Conservation (phyloP, 2,329 filamentous ascomycete species). For the Trichoderma polysporum region DNA sequence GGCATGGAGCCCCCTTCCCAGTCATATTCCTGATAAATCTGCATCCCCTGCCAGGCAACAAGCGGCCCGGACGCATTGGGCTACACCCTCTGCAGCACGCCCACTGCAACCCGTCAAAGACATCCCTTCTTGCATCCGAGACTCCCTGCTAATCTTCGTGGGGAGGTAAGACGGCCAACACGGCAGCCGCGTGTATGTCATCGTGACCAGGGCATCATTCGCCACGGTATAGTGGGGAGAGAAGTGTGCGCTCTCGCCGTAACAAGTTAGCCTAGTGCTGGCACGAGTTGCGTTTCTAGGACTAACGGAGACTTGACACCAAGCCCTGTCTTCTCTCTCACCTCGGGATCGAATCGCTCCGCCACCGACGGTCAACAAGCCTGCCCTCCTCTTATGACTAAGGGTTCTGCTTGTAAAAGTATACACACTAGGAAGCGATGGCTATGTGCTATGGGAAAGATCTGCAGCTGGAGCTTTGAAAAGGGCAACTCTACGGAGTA, state of each 20-base stretch:
- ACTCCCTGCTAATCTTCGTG: constrained; percentile 14
- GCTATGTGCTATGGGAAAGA: neutral
- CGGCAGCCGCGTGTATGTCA: constrained; percentile 22
- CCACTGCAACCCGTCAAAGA: constrained; percentile 9
- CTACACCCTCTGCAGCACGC: neutral
- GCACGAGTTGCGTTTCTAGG: neutral
- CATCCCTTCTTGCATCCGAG: constrained; percentile 15
- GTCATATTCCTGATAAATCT: neutral
- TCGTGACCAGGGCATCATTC: constrained; percentile 13
- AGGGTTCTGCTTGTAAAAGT: neutral
- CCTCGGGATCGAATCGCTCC: neutral
- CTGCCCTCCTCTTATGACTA: neutral
- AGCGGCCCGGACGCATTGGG: constrained; percentile 2
- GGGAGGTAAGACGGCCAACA: constrained; percentile 20
- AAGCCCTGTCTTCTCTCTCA: too few relatives aligned
- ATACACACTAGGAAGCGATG: neutral
- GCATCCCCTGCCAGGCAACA: neutral
- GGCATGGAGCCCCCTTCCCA: neutral
- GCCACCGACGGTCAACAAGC: neutral
- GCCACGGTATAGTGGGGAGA: neutral
- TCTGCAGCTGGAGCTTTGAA: neutral
- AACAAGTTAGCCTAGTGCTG: neutral
- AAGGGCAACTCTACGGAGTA: too few relatives aligned
- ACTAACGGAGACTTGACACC: neutral
- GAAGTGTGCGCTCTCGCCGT: constrained; percentile 5